Evolutionary conservation across 2,329 filamentous ascomycete species (phyloP).

Genomic region (Aspergillus flavus): DNA sequence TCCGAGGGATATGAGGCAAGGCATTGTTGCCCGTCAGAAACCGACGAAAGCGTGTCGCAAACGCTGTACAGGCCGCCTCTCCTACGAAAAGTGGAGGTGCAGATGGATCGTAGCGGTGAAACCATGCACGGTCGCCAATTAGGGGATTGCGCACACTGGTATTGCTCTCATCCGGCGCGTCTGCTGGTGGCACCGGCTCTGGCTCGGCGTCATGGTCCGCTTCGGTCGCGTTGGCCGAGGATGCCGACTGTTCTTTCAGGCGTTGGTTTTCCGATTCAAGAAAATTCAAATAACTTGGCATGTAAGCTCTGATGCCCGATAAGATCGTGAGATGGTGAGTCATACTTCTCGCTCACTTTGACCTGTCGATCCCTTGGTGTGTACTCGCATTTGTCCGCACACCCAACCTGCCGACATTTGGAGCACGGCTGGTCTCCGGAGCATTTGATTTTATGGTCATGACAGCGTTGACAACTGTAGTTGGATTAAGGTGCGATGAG

Average conservation of each 20-base stretch:
- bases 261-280: slow-evolving; percentile 37
- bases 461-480: slow-evolving; percentile 46
- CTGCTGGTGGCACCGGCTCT: slow-evolving; percentile 22
- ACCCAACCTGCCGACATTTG: slow-evolving; percentile 43
- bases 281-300: slow-evolving; percentile 36
- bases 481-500: background rate
- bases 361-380: slow-evolving; percentile 47
- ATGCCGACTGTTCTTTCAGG: slow-evolving; percentile 32
- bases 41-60: slow-evolving; percentile 42
- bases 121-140: slow-evolving; percentile 41
- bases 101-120: slow-evolving; percentile 38
- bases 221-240: slow-evolving; percentile 31
- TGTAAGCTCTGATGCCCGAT: slow-evolving; percentile 2
- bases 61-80: slow-evolving; percentile 44
- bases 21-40: slow-evolving; percentile 37
- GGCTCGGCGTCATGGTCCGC: slow-evolving; percentile 19
- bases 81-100: slow-evolving; percentile 42
- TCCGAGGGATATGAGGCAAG: slow-evolving; percentile 36
- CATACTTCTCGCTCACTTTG: slow-evolving; percentile 41
- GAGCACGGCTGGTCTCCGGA: slow-evolving; percentile 48
- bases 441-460: slow-evolving; percentile 52
- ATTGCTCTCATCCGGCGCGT: slow-evolving; percentile 28
- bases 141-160: slow-evolving; percentile 37
- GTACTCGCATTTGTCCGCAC: slow-evolving; percentile 43
- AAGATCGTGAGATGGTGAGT: background rate